Evolutionary conservation across 2,329 filamentous ascomycete species (phyloP).

Genomic region (Hymenoscyphus fraxineus): DNA sequence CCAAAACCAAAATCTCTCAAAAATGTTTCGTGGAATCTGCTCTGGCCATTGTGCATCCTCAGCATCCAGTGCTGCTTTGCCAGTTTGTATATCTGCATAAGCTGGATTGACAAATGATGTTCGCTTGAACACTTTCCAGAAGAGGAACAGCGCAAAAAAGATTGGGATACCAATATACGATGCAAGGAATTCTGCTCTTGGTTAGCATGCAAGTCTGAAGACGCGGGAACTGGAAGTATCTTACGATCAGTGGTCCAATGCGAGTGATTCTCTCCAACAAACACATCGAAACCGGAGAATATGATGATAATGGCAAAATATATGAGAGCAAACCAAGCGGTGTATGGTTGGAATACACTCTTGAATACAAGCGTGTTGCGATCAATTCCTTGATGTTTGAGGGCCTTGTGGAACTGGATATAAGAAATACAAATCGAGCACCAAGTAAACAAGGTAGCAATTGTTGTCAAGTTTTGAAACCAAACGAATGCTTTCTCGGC

Average conservation of each 20-base stretch:
- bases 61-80: conserved; percentile 44
- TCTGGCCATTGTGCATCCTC: conserved; percentile 41
- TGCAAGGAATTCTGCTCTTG: conserved; percentile 67
- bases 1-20: conserved; percentile 45
- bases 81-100: conserved; percentile 43
- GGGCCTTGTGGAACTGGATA: conserved; percentile 66
- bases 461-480: conserved; percentile 58
- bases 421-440: conserved; percentile 67
- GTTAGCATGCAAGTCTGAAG: conserved; percentile 46
- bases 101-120: conserved; percentile 44
- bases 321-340: conserved; percentile 60
- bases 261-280: conserved; percentile 52
- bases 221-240: conserved; percentile 4
- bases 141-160: conserved; percentile 64
- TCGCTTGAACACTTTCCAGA: conserved; percentile 67
- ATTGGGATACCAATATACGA: conserved; percentile 69
- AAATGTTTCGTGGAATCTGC: conserved; percentile 39
- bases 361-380: conserved; percentile 67
- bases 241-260: conserved; percentile 60
- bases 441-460: conserved; percentile 72
- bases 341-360: conserved; percentile 65
- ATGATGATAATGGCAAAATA: conserved; percentile 69
- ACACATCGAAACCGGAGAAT: conserved; percentile 72
- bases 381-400: conserved; percentile 64
- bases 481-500: conserved; percentile 38